Evolutionary conservation across 176 grass and related monocot genomes (phyloP).

Genomic region (Chrysopogon serrulatus): DNA sequence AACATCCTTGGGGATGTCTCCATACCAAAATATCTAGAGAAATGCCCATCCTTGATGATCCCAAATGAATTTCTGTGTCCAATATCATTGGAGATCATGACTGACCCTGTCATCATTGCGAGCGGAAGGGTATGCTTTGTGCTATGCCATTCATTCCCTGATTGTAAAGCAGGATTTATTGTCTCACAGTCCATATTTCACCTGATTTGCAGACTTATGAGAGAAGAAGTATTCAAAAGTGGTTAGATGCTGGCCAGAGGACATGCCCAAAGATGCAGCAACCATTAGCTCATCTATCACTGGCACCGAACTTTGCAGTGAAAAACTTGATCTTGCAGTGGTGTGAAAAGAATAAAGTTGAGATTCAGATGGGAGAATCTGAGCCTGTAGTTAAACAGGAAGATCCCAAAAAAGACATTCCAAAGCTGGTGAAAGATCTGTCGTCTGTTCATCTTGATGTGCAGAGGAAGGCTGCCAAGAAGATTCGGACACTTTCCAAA

Average conservation of each 20-base stretch:
- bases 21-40: constrained; percentile 69
- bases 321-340: constrained; percentile 68
- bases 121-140: constrained; percentile 29
- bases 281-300: constrained; percentile 46
- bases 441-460: constrained; percentile 54
- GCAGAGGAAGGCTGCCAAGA: constrained; percentile 57
- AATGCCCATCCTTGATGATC: constrained; percentile 66
- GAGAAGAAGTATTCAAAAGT: constrained; percentile 57
- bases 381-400: not conserved
- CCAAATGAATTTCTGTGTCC: constrained; percentile 72
- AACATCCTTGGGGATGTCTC: constrained; percentile 56
- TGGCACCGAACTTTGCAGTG: constrained; percentile 60
- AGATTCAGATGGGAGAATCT: constrained; percentile 38
- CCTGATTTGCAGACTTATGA: constrained; percentile 53
- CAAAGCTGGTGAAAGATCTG: constrained; percentile 45
- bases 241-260: constrained; percentile 58
- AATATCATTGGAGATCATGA: constrained; percentile 77
- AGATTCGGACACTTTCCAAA: constrained; percentile 67
- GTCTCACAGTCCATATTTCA: not conserved
- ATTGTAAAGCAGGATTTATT: not conserved
- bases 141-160: not conserved
- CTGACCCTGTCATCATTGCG: constrained; percentile 61
- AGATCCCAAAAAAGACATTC: constrained; percentile 37
- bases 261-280: constrained; percentile 71
- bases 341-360: constrained; percentile 63